Base-by-base conservation (phyloP, 1,284 basidiomycete species). In the Mycena sp. region DNA sequence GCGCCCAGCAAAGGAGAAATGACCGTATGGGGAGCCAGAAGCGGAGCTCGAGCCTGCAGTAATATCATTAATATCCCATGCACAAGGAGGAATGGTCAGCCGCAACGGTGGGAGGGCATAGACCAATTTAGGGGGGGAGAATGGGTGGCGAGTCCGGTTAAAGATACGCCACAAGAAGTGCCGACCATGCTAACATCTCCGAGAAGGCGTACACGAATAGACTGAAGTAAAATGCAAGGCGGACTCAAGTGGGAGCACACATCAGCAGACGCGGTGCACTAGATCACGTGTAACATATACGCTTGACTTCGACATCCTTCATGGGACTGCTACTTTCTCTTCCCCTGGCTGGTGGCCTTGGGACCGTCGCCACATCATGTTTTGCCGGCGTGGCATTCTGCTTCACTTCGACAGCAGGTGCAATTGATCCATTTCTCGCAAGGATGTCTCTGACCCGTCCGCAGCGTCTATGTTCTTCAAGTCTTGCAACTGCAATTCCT, bases 401-500 rank as follows among this genome's bases (percentile, higher is more conserved):
- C 76, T 92, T 86, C 76, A 92, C 92, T 9, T 94, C 92, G 49
- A 93, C 91, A 38, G 94, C 94, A 72, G 92, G 91, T 88, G 61
- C 63, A 78, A 73, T 62, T 58, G 58, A 43, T 28, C 37, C 21
- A 37, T 28, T 44, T 61, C 29, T 23, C 21, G 30, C 14, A 56
- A 41, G 59, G 21, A 56, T 25, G 57, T 58, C 43, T 60, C 61
- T 61, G 32, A 60, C 48, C n/a, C 56, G 57, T 38, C 60, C 61
- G 74, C 80, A 87, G 96, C 96, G 11, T 96, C 95, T 37, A 97
- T 98, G 82, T 94, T 99, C 80, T 98, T 91, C 87, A 98, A 98
- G 83, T 96, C 95, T 60, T 99, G 97, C 80, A 99, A 99, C 77
- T 99, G 97, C 81, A 98, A 99, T 75, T 98, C 95, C 11, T 98